Evolutionary conservation across 306 rosid genomes (phyloP), one percentile per base, ranked within the genome.

Genomic region (Casuarina equisetifolia): DNA sequence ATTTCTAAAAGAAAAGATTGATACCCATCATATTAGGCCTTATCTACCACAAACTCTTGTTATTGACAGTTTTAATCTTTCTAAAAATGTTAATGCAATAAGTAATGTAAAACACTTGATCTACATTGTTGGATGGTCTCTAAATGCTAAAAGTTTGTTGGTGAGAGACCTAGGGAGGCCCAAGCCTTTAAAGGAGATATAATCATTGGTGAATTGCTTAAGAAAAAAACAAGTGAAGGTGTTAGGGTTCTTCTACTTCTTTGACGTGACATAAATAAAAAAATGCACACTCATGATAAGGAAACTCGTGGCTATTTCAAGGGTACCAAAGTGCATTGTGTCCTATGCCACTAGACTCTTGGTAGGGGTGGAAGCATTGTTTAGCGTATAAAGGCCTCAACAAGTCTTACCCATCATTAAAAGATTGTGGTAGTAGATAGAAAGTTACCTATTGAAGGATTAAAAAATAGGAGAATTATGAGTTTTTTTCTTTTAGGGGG

Each of bases 341-440:
- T 86, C 19, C 80, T 88, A 64, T 90, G 96, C 82, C 96, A 91
- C 39, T 91, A 92, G 59, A 88, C 88, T 81, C 96, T 92, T 8
- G 96, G 88, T 53, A 84, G 85, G 71, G 96, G 96, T 0, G 92
- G 91, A 55, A 90, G 96, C 84, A 59, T 86, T 5, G 73, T 90
- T 78, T 92, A 90, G 53, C 89, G 84, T 77, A 84, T 90, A 58
- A 73, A 82, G 73, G 72, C 86, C 70, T 88, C 96, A 19, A 80
- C 96, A 52, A 88, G 86, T 92, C 88, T 90, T 82, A 90, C 96
- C 74, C 96, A 90, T 82, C 96, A 90, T 74, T 92, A 90, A 79
- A 90, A 90, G 91, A 90, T 86, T 82, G 90, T 90, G 69, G 92
- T 86, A 66, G 96, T 90, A n/a, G 96, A 90, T 72, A 17, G 88